Evolutionary conservation across 768 basidiomycete species (phyloP).

Genomic region (Psilocybe sp.): DNA sequence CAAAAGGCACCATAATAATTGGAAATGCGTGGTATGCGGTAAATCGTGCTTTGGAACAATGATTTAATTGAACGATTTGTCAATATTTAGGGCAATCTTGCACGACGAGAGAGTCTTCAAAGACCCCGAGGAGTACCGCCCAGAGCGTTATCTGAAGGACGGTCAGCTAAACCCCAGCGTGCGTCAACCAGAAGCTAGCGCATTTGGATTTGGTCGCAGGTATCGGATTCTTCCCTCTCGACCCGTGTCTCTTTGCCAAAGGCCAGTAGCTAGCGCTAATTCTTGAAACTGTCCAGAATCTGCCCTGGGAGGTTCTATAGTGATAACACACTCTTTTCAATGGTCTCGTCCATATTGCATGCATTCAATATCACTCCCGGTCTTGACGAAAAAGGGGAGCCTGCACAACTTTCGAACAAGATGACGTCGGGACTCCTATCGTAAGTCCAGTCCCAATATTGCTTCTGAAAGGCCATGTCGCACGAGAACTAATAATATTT

Average conservation of each 20-base stretch:
- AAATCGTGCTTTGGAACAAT: background rate
- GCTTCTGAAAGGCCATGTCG: too few species aligned
- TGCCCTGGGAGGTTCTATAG: slow-evolving; percentile 23
- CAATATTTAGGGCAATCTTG: slow-evolving; percentile 13
- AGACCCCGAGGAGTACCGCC: too few species aligned
- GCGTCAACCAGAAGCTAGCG: slow-evolving; percentile 21
- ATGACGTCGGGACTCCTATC: too few species aligned
- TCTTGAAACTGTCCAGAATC: too few species aligned
- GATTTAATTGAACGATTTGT: background rate
- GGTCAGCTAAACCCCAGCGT: slow-evolving; percentile 18
- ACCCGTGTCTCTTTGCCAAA: too few species aligned
- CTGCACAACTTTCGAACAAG: too few species aligned
- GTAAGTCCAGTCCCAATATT: too few species aligned
- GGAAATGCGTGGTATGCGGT: slow-evolving; percentile 25
- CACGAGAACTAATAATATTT: too few species aligned
- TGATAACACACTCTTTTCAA: slow-evolving; percentile 18
- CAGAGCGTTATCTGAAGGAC: slow-evolving; percentile 32
- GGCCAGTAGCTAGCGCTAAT: too few species aligned
- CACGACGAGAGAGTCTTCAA: slow-evolving; percentile 37
- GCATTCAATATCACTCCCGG: slow-evolving; percentile 22
- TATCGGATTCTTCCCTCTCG: too few species aligned
- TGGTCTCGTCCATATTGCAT: slow-evolving; percentile 18
- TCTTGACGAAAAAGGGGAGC: slow-evolving; percentile 17
- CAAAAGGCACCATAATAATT: slow-evolving; percentile 27
- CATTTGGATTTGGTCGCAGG: slow-evolving; percentile 33